Percentiles rank a stretch among this genome's conserved stretches.
phyloP scores from a whole-genome alignment of 2,329 filamentous ascomycete species.

The Pseudogymnoascus sp. region DNA sequence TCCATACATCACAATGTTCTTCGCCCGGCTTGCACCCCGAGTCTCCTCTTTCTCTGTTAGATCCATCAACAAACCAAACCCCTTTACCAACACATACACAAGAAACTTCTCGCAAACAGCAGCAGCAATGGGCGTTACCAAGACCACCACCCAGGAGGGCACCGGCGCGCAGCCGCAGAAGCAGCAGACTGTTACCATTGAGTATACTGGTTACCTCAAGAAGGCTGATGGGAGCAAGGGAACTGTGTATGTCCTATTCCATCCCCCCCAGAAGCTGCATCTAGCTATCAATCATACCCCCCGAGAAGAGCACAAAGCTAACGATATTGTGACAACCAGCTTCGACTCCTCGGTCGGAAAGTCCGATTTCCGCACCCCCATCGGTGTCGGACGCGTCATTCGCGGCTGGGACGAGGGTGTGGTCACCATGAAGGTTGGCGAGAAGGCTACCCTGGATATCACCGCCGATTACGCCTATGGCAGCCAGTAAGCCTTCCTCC shows the following conservation, averaged over 20 bases:
- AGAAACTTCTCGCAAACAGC: constrained; percentile 24
- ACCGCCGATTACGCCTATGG: constrained; percentile 63
- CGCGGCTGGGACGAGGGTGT: constrained; percentile 84
- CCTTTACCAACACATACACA: background rate
- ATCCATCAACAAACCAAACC: background rate
- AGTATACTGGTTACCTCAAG: constrained; percentile 86
- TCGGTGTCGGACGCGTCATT: constrained; percentile 81
- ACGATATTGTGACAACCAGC: constrained; percentile 38
- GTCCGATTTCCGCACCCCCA: constrained; percentile 65
- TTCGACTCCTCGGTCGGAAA: constrained; percentile 83
- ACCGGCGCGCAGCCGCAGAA: constrained; percentile 50
- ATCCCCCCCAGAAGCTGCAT: too few relatives aligned
- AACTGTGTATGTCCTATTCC: too few relatives aligned
- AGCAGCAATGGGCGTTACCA: constrained; percentile 62
- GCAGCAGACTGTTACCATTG: constrained; percentile 73
- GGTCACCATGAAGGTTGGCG: constrained; percentile 75
- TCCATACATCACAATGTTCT: constrained; percentile 1
- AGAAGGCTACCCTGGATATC: constrained; percentile 82
- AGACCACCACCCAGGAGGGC: constrained; percentile 55
- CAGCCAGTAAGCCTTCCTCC: constrained; percentile 39
- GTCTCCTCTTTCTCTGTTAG: background rate
- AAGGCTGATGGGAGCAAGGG: constrained; percentile 61
- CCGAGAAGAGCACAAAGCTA: constrained; percentile 10
- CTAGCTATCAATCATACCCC: background rate
- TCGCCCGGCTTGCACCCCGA: background rate